phyloP scores from a whole-genome alignment of 768 basidiomycete genomes.

The Mycena leptocephala region DNA sequence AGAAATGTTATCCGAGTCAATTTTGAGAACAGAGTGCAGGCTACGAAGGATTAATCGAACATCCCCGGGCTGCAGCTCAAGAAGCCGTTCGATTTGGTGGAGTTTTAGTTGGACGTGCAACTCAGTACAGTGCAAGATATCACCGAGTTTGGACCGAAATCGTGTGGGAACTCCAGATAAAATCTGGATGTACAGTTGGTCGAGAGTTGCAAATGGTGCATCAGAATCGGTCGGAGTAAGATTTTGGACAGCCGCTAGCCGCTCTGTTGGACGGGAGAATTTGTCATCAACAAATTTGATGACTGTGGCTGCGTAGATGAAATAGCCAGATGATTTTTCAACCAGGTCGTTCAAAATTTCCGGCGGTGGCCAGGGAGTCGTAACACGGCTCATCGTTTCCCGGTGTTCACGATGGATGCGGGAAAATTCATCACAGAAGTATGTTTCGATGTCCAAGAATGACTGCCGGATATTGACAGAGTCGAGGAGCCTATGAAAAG shows the following conservation, averaged over 20 bases:
- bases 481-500: not conserved
- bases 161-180: not conserved
- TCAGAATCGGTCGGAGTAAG: not conserved
- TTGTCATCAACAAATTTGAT: constrained; percentile 6
- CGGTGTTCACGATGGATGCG: constrained; percentile 1
- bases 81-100: not conserved
- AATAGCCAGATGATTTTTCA: not conserved
- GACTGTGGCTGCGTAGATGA: not conserved
- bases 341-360: not conserved
- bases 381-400: not conserved
- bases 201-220: not conserved
- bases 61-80: not conserved
- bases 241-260: not conserved
- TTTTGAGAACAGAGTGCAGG: not conserved
- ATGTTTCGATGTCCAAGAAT: not conserved
- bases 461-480: not conserved
- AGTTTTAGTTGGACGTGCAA: not conserved
- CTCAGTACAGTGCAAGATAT: not conserved
- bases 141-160: not conserved
- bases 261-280: not conserved
- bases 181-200: not conserved
- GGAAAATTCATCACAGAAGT: not conserved
- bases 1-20: not conserved
- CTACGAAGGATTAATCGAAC: not conserved
- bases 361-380: not conserved